phyloP scores from a whole-genome alignment of 1,139 yeast species.

The Geotrichum australiense region DNA sequence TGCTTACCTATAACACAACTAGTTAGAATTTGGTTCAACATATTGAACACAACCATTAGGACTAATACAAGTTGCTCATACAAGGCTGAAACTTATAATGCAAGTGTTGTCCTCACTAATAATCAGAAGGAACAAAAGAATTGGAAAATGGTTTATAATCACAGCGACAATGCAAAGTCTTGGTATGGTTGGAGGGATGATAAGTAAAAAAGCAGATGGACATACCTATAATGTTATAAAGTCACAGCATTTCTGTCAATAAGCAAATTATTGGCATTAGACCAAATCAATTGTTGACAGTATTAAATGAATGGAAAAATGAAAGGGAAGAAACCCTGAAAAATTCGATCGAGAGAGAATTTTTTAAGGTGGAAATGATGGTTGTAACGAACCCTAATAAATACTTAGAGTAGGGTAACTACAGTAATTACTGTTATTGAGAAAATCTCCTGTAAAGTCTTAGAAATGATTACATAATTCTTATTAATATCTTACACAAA shows the following conservation, averaged over 20 bases:
- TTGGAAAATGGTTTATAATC: conserved; percentile 13
- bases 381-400: background rate
- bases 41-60: background rate
- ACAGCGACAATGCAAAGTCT: conserved; percentile 4
- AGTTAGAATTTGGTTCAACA: too few species aligned
- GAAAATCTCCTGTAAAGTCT: too few species aligned
- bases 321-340: background rate
- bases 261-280: too few species aligned
- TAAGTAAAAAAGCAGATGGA: background rate
- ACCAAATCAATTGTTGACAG: too few species aligned
- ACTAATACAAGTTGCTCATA: conserved; percentile 15
- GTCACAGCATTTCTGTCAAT: conserved; percentile 11
- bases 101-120: conserved; percentile 16
- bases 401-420: background rate
- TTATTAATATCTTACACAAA: too few species aligned
- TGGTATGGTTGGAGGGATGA: too few species aligned
- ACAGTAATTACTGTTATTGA: too few species aligned
- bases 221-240: conserved; percentile 1
- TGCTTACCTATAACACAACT: conserved; percentile 7
- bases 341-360: too few species aligned
- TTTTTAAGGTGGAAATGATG: background rate
- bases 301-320: background rate
- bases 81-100: conserved; percentile 20
- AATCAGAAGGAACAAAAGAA: conserved; percentile 18
- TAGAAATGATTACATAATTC: too few species aligned